These are phyloP conservation scores for Bigelowiella natans DNA, from an alignment of 78 protist species.

Conservation along the genomic window DNA sequence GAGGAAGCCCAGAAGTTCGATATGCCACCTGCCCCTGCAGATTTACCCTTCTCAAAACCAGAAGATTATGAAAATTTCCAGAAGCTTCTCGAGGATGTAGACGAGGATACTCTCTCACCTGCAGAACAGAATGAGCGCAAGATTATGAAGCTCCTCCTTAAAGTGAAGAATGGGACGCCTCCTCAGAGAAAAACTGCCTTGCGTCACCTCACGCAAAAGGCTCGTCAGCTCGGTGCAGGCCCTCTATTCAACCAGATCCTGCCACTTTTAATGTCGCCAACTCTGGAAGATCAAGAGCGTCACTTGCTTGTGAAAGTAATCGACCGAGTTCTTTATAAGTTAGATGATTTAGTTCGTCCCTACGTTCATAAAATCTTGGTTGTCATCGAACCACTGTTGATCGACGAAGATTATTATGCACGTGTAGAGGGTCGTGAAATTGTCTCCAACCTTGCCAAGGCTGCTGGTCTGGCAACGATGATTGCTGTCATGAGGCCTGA, in stretches of 20 bases:
- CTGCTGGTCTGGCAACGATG: conserved; percentile 97
- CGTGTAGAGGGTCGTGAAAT: conserved; percentile 96
- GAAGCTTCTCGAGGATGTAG: conserved; percentile 55
- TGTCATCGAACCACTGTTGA: conserved; percentile 92
- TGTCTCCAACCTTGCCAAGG: conserved; percentile 89
- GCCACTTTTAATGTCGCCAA: conserved; percentile 82
- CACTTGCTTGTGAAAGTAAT: conserved; percentile 95
- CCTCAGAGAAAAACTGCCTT: conserved; percentile 89
- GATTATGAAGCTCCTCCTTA: conserved; percentile 80
- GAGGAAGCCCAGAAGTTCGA: conserved; percentile 5
- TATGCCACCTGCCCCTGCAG: conserved; percentile 29
- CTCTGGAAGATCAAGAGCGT: conserved; percentile 95
- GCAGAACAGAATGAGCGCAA: conserved; percentile 76
- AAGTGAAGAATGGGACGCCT: conserved; percentile 96
- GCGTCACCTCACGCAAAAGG: conserved; percentile 84
- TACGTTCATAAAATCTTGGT: conserved; percentile 85
- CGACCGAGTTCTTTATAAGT: conserved; percentile 84
- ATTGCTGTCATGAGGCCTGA: conserved; percentile 93
- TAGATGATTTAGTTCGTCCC: conserved; percentile 92
- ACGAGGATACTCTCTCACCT: conserved; percentile 39
- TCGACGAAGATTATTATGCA: conserved; percentile 92
- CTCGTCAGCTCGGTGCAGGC: conserved; percentile 66
- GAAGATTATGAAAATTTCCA: conserved; percentile 81
- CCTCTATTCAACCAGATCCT: conserved; percentile 77
- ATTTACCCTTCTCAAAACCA: conserved; percentile 79